phyloP scores from a whole-genome alignment of 306 rosid species.

The Begonia loranthoides region DNA sequence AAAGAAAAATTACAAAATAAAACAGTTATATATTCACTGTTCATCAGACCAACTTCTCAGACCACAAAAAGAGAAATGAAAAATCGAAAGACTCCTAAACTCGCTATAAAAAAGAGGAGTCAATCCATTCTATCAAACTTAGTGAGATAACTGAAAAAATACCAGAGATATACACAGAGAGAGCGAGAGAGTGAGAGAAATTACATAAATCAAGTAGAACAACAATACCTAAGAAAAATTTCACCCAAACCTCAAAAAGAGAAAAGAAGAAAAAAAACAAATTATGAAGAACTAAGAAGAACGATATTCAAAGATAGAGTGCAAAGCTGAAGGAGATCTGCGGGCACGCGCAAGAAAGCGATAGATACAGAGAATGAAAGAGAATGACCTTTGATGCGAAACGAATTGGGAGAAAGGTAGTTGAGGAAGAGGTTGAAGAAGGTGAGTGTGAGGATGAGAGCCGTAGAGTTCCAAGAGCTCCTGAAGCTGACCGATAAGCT shows the following conservation, averaged over 20 bases:
- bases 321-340: constrained; percentile 13
- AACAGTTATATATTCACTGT: background rate
- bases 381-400: constrained; percentile 34
- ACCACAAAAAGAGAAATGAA: background rate
- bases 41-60: background rate
- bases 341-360: too few relatives aligned
- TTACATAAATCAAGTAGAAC: background rate
- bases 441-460: constrained; percentile 17
- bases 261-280: too few relatives aligned
- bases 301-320: background rate
- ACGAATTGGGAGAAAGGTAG: constrained; percentile 16
- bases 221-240: constrained; percentile 2
- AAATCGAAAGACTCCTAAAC: background rate
- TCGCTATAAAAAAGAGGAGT: too few relatives aligned
- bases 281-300: background rate
- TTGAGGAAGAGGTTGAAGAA: constrained; percentile 14
- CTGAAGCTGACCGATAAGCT: constrained; percentile 76
- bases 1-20: background rate
- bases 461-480: constrained; percentile 37
- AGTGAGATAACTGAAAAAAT: background rate
- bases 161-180: background rate
- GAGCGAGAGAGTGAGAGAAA: too few relatives aligned
- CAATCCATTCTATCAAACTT: too few relatives aligned
- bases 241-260: background rate
- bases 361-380: constrained; percentile 10